Conservation (phyloP, 1,284 basidiomycete species). For the Boletellus deceptivus region DNA sequence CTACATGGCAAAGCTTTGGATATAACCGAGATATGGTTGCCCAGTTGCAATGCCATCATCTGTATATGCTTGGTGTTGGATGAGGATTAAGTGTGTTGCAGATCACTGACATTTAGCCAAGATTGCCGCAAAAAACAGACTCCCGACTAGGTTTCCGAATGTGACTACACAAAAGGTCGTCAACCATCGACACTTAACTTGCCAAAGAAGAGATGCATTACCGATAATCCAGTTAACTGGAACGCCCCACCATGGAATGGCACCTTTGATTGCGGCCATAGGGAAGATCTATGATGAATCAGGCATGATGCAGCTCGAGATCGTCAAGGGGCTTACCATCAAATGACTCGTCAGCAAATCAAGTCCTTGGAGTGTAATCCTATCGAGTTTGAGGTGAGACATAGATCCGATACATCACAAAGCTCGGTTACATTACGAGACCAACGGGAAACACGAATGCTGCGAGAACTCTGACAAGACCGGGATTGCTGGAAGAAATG, state of each 20-base stretch:
- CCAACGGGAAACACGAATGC: slow-evolving; percentile 74
- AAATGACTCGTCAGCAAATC: slow-evolving; percentile 75
- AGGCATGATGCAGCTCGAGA: not conserved
- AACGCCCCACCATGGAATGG: slow-evolving; percentile 66
- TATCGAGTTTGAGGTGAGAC: slow-evolving; percentile 24
- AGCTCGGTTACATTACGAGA: slow-evolving; percentile 57
- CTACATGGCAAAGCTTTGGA: slow-evolving; percentile 54
- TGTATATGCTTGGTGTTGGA: slow-evolving; percentile 26
- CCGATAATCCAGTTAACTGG: slow-evolving; percentile 68
- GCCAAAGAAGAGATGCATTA: slow-evolving; percentile 19
- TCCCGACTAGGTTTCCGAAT: slow-evolving; percentile 70
- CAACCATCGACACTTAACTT: not conserved
- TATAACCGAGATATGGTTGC: slow-evolving; percentile 56
- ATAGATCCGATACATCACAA: not conserved
- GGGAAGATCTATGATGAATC: slow-evolving; percentile 51
- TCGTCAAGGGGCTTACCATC: slow-evolving; percentile 47
- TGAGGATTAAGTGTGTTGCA: not conserved
- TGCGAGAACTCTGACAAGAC: slow-evolving; percentile 61
- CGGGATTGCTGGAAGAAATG: slow-evolving; percentile 55
- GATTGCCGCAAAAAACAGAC: slow-evolving; percentile 68
- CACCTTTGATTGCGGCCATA: slow-evolving; percentile 61
- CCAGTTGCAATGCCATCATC: slow-evolving; percentile 56
- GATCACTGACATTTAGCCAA: slow-evolving; percentile 58
- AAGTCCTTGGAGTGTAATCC: slow-evolving; percentile 70
- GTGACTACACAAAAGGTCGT: slow-evolving; percentile 43